Conservation (phyloP, 257 asterid genomes). For the Gentiana macrophylla region DNA sequence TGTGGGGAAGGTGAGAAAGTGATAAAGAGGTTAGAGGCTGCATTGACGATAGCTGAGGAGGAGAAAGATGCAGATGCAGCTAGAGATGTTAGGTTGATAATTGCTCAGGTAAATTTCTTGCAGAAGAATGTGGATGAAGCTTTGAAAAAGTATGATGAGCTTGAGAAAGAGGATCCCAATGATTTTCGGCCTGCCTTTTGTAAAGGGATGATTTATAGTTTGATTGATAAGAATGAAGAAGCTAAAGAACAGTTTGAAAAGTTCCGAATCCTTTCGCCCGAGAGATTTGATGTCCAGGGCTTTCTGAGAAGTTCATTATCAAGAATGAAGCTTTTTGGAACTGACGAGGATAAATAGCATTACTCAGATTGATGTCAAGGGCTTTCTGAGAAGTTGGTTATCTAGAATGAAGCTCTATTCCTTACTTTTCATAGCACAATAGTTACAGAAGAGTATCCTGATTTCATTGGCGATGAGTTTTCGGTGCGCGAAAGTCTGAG, state of each 20-base stretch:
- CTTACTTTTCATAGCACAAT: too few relatives aligned
- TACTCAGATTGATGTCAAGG: too few relatives aligned
- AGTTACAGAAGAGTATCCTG: too few relatives aligned
- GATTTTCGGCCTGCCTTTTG: slow-evolving; percentile 89
- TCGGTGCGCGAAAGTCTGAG: too few relatives aligned
- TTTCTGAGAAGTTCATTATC: slow-evolving; percentile 73
- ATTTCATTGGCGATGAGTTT: too few relatives aligned
- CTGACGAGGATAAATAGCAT: slow-evolving; percentile 29
- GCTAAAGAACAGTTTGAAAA: slow-evolving; percentile 65
- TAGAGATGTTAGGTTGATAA: slow-evolving; percentile 69
- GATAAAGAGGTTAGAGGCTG: slow-evolving; percentile 54
- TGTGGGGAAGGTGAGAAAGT: slow-evolving; percentile 60
- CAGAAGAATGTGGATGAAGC: slow-evolving; percentile 84
- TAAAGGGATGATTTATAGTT: slow-evolving; percentile 74
- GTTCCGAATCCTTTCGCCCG: slow-evolving; percentile 63
- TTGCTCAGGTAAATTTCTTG: slow-evolving; percentile 78
- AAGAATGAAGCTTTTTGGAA: slow-evolving; percentile 66
- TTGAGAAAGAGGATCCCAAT: slow-evolving; percentile 58
- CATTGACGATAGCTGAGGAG: slow-evolving; percentile 50
- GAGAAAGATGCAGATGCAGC: slow-evolving; percentile 55
- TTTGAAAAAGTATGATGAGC: slow-evolving; percentile 59
- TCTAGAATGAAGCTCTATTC: too few relatives aligned
- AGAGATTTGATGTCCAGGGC: slow-evolving; percentile 76
- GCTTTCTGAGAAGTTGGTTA: too few relatives aligned
- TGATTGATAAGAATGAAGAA: slow-evolving; percentile 56